These are phyloP conservation scores for Suhomyces ambrosiae DNA, from an alignment of 1,139 yeast genomes.

Conservation along the genomic window DNA sequence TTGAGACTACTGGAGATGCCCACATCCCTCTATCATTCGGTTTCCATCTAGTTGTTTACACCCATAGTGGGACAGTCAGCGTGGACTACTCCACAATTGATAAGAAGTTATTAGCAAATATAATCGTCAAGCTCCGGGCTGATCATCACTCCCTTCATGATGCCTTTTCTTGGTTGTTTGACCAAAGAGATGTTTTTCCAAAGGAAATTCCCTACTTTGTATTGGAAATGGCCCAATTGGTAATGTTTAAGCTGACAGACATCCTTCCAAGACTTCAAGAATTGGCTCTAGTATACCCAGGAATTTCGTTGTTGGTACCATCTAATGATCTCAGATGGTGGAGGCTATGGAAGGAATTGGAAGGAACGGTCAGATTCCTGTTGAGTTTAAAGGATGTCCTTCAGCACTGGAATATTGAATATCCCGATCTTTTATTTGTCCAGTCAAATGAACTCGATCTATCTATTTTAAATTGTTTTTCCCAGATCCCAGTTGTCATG, in stretches of 20 bases:
- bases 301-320: constrained; percentile 5
- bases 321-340: constrained; percentile 1
- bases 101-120: not conserved
- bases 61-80: not conserved
- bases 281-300: constrained; percentile 1
- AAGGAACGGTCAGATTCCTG: constrained; percentile 1
- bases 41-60: constrained; percentile 2
- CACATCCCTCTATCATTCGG: not conserved
- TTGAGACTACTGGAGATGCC: not conserved
- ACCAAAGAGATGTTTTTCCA: not conserved
- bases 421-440: constrained; percentile 4
- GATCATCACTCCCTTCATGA: not conserved
- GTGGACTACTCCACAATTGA: not conserved
- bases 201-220: not conserved
- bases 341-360: constrained; percentile 1
- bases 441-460: not conserved
- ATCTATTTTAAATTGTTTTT: not conserved
- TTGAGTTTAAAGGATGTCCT: not conserved
- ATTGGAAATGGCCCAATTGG: not conserved
- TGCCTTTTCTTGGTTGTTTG: not conserved
- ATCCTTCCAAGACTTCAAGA: not conserved
- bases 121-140: constrained; percentile 1
- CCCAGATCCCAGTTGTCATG: constrained; percentile 1
- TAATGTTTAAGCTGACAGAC: not conserved
- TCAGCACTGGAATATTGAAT: constrained; percentile 2